Percentiles rank a stretch among this genome's conserved stretches.
These are phyloP conservation scores for Cladosporium sp. DNA, from an alignment of 2,329 filamentous ascomycete species.

Conservation along the genomic window DNA sequence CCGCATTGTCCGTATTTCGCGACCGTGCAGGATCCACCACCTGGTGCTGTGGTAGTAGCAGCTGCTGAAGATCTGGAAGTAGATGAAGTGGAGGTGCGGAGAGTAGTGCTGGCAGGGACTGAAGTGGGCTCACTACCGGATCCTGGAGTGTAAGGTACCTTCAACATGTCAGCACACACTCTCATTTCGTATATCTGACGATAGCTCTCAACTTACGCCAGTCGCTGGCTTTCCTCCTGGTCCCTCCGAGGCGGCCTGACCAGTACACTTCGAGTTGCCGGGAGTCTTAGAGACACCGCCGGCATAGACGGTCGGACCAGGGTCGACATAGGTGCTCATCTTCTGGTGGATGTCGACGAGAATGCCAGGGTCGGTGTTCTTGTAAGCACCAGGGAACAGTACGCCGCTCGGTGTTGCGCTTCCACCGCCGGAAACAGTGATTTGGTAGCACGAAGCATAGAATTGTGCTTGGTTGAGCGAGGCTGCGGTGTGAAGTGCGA, in stretches of 20 bases:
- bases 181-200: background rate
- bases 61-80: background rate
- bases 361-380: conserved; percentile 18
- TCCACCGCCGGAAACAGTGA: conserved; percentile 19
- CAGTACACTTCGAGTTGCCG: conserved; percentile 6
- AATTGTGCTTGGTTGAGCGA: conserved; percentile 40
- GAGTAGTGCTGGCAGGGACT: background rate
- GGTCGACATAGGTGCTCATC: conserved; percentile 15
- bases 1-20: conserved; percentile 13
- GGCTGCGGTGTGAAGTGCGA: conserved; percentile 52
- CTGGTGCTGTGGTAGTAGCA: background rate
- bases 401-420: conserved; percentile 14
- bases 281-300: conserved; percentile 8
- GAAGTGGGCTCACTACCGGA: background rate
- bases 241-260: conserved; percentile 3
- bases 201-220: background rate
- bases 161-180: background rate
- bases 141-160: conserved; percentile 4
- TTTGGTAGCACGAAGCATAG: conserved; percentile 34
- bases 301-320: conserved; percentile 14
- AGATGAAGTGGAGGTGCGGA: conserved; percentile 2
- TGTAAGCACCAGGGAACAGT: conserved; percentile 16
- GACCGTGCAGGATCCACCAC: conserved; percentile 5
- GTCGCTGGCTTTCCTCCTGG: background rate
- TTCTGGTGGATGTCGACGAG: conserved; percentile 19